Base-by-base conservation (phyloP, 1,284 basidiomycete genomes). In the Tetrapyrgos nigripes region DNA sequence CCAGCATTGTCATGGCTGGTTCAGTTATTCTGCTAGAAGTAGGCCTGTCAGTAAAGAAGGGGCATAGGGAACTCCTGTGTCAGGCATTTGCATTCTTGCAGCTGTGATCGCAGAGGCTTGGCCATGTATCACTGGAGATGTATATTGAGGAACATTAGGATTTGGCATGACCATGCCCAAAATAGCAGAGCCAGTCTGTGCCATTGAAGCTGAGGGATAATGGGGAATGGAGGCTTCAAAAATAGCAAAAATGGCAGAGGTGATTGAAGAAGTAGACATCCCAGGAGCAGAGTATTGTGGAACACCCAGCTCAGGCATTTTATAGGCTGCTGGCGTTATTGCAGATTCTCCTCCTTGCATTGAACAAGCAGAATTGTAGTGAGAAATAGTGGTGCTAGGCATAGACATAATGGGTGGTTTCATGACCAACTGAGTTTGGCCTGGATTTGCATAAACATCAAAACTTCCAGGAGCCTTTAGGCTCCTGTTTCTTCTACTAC, bases 101-200 rank as follows among this genome's bases (percentile, higher is more conserved):
- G 31, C 14, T 14, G 9, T 33, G 14, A 33, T 8, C 9, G 8
- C 14, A 8, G 45, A 13, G n/a, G 45, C 21, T 3, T 5, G 5
- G 5, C 45, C 45, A 19, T 17, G 10, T 21, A 27, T 27, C 21
- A 17, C 23, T 14, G 40, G 40, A 14, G 17, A 26, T 21, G 45
- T 6, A 26, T 47, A 27, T 44, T 29, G 24, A 17, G 40, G 28
- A 4, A 53, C 40, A 31, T 29, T 26, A 5, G 46, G 54, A 21
- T 23, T 29, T 19, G 54, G 54, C 54, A 55, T 55, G n/a, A 46
- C 14, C 26, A 55, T 33, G 17, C 9, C 27, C 47, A 47, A n/a
- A 26, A 23, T 55, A 6, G 54, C 47, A 23, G 43, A 45, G n/a
- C 29, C 26, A 31, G 28, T 19, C 47, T 33, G 43, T 17, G 23